Evolutionary conservation across 2,329 filamentous ascomycete genomes (phyloP), one percentile per base, ranked within the genome.

Genomic region (Ambrosiella cleistominuta): DNA sequence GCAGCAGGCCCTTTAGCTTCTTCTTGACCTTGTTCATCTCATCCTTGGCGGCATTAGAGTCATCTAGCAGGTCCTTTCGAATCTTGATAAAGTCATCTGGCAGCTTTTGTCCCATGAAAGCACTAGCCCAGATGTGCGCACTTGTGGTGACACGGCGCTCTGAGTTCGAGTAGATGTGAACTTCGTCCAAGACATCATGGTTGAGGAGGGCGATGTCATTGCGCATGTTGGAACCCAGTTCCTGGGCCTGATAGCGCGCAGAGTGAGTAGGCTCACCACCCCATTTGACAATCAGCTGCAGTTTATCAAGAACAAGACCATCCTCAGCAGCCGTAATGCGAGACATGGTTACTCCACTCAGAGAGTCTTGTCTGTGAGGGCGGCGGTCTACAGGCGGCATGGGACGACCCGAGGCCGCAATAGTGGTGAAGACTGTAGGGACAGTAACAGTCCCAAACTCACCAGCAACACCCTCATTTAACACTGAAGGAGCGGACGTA

Each of bases 11-110:
- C 72, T 98, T 98, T 36, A 98, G 78, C 80, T 95, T 96, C 79
- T 98, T 98, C 77, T 98, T 98, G 58, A 98, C 93, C 71, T 95
- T 96, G 71, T 98, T 94, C 86, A 96, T 98, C 66, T 95, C 89
- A 68, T 98, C 93, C 69, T 98, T 98, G 60, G 93, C 93, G 3
- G 93, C 93, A 69, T 98, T 98, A 0, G 90, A 97, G 68, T 98
- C 93, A 68, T 98, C 93, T 2, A 98, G 74, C 6, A 98, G 77
- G 70, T 97, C 90, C 68, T 98, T 98, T 57, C 93, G 83, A 59
- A 97, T 84, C 39, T 82, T 85, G 62, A 98, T 95, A 63, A 88
- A 88, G 65, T 95, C 87, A 27, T 88, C 81, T 0, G 86, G 81
- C 13, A 96, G 75, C 57, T 96, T 86, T 68, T 94, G 88, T 55